Conservation (phyloP, 805 yeast species). For the Nakazawaea ishiwadae region DNA sequence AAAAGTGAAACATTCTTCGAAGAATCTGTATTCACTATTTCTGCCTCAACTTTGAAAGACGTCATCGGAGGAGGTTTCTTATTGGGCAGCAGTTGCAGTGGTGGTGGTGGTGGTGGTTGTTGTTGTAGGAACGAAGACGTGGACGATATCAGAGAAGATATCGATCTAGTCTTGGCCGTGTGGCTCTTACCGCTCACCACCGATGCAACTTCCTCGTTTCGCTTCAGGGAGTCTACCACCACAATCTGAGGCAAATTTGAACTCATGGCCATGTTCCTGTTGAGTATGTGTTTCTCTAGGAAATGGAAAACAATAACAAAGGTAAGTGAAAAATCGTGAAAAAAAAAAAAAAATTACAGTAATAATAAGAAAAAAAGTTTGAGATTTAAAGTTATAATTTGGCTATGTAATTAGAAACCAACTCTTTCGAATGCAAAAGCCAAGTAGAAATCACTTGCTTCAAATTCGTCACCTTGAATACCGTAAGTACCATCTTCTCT, state of each 20-base stretch:
- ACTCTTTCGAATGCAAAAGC: conserved; percentile 78
- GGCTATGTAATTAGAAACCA: too few species aligned
- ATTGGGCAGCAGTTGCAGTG: background rate
- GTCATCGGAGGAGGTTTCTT: background rate
- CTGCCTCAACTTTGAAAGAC: conserved; percentile 12
- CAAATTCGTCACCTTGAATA: conserved; percentile 84
- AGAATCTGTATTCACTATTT: conserved; percentile 10
- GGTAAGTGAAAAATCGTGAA: background rate
- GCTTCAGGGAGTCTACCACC: background rate
- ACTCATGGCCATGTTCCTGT: background rate
- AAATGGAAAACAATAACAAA: too few species aligned
- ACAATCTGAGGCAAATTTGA: background rate
- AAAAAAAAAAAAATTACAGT: background rate
- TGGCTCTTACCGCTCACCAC: too few species aligned
- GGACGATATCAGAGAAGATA: conserved; percentile 3
- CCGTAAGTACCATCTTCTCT: conserved; percentile 80
- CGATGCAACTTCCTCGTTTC: too few species aligned
- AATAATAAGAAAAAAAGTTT: conserved; percentile 2
- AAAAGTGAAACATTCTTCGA: conserved; percentile 3
- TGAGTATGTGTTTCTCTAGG: too few species aligned
- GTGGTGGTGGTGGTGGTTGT: background rate
- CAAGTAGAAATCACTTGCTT: conserved; percentile 78
- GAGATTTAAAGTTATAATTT: background rate
- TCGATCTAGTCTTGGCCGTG: background rate
- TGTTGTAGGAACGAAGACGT: background rate